Conservation (phyloP, 495 filamentous ascomycete genomes). For the Penicillium robsamsonii region DNA sequence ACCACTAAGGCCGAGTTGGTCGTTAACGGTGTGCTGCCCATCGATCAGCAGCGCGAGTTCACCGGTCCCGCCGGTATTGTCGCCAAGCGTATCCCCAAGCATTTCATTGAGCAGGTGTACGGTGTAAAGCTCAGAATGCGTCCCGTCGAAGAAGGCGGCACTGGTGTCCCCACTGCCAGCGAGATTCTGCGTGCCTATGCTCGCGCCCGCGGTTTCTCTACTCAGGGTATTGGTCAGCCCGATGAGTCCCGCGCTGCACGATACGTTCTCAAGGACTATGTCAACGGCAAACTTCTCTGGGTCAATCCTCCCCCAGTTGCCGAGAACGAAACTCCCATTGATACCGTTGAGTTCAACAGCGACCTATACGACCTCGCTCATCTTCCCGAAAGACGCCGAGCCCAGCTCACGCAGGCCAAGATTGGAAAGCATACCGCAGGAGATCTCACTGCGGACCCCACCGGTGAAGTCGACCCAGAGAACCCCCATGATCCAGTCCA, state of each 20-base stretch:
- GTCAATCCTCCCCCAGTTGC: constrained; percentile 74
- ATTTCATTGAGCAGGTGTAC: constrained; percentile 88
- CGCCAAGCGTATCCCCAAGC: constrained; percentile 84
- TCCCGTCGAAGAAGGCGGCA: constrained; percentile 89
- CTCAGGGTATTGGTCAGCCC: constrained; percentile 80
- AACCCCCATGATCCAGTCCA: constrained; percentile 23
- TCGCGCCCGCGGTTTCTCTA: constrained; percentile 82
- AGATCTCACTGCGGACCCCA: constrained; percentile 20
- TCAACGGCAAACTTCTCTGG: constrained; percentile 91
- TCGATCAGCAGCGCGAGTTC: constrained; percentile 95
- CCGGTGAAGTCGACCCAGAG: constrained; percentile 44
- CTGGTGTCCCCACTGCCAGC: constrained; percentile 80
- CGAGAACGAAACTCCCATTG: constrained; percentile 56
- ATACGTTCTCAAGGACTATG: constrained; percentile 93
- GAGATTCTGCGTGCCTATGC: constrained; percentile 88
- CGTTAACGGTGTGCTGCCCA: constrained; percentile 91
- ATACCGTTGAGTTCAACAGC: constrained; percentile 75
- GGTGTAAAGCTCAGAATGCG: constrained; percentile 83
- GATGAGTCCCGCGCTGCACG: constrained; percentile 91
- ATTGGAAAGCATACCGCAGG: constrained; percentile 42
- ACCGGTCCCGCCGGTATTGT: constrained; percentile 85
- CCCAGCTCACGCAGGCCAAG: constrained; percentile 53
- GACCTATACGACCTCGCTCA: constrained; percentile 82
- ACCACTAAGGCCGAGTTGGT: constrained; percentile 96
- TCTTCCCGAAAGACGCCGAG: constrained; percentile 67